Conservation (phyloP, 192 early-diverging fungal species). For the Umbelopsis ramanniana region DNA sequence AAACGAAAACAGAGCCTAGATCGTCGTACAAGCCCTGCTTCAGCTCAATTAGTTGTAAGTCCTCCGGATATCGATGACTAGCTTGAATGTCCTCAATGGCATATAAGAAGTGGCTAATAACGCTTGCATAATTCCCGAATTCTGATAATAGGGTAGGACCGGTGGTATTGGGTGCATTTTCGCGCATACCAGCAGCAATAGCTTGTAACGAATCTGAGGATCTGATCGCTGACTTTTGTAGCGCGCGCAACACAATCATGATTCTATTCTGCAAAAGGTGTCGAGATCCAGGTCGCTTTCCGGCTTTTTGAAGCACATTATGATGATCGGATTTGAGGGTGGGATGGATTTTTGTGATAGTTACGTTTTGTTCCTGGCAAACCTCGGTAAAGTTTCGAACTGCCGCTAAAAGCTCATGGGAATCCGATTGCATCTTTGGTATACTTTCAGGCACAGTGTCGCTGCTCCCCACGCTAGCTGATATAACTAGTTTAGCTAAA, state of each 20-base stretch:
- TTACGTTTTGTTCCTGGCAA: slow-evolving; percentile 43
- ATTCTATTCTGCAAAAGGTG: not conserved
- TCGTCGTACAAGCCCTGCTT: slow-evolving; percentile 17
- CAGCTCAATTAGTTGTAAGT: not conserved
- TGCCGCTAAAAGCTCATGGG: slow-evolving; percentile 74
- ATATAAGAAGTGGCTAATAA: not conserved
- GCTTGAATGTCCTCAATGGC: not conserved
- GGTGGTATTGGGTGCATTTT: not conserved
- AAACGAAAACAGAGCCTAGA: slow-evolving; percentile 12
- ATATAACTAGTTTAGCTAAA: slow-evolving; percentile 83
- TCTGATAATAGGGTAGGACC: not conserved
- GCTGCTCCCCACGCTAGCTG: slow-evolving; percentile 82
- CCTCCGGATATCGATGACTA: not conserved
- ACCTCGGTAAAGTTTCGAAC: slow-evolving; percentile 76
- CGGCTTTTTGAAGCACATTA: not conserved
- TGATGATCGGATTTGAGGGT: not conserved
- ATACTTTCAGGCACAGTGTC: slow-evolving; percentile 6
- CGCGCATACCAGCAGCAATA: not conserved
- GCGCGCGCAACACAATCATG: not conserved
- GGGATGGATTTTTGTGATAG: slow-evolving; percentile 45
- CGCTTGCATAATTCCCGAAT: not conserved
- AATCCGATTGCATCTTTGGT: slow-evolving; percentile 72
- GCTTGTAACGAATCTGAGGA: not conserved
- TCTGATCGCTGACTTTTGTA: not conserved
- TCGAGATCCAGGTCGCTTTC: not conserved